Percentiles rank a stretch among this genome's conserved stretches.
Evolutionary conservation across 1,139 yeast species (phyloP).

Genomic region (Diutina ranongensis): DNA sequence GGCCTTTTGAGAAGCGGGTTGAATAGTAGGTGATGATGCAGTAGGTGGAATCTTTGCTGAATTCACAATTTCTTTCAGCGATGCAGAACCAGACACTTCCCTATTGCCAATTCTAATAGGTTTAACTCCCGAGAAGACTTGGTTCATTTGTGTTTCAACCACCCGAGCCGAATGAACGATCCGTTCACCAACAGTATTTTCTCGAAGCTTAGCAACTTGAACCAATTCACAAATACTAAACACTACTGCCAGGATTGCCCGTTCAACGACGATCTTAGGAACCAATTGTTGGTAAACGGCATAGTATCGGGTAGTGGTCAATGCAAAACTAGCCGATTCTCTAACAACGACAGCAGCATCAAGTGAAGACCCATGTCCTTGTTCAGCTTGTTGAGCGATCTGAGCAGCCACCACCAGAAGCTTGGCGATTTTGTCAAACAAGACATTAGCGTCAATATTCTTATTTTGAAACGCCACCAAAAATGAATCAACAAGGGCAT

Average conservation of each 20-base stretch:
- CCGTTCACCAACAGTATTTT: neutral
- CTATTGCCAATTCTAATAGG: neutral
- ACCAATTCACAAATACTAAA: neutral
- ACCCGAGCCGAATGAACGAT: neutral
- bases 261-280: slow-evolving; percentile 65
- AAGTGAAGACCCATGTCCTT: slow-evolving; percentile 15
- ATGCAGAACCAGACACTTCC: neutral
- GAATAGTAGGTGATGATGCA: neutral
- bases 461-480: slow-evolving; percentile 22
- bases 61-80: too few relatives aligned
- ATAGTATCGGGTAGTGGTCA: slow-evolving; percentile 71
- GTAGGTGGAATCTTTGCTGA: neutral
- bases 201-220: neutral
- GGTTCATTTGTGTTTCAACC: slow-evolving; percentile 8
- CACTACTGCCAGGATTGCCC: slow-evolving; percentile 41
- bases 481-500: slow-evolving; percentile 34
- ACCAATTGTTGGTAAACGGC: slow-evolving; percentile 51
- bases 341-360: slow-evolving; percentile 34
- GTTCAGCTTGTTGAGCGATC: slow-evolving; percentile 35
- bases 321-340: slow-evolving; percentile 63
- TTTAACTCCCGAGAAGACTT: neutral
- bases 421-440: slow-evolving; percentile 46
- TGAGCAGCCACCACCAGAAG: slow-evolving; percentile 40
- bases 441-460: slow-evolving; percentile 15
- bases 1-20: too few relatives aligned